Evolutionary conservation across 345 rosid species (phyloP), one percentile per base, ranked within the genome.

Genomic region (Toxicodendron radicans): DNA sequence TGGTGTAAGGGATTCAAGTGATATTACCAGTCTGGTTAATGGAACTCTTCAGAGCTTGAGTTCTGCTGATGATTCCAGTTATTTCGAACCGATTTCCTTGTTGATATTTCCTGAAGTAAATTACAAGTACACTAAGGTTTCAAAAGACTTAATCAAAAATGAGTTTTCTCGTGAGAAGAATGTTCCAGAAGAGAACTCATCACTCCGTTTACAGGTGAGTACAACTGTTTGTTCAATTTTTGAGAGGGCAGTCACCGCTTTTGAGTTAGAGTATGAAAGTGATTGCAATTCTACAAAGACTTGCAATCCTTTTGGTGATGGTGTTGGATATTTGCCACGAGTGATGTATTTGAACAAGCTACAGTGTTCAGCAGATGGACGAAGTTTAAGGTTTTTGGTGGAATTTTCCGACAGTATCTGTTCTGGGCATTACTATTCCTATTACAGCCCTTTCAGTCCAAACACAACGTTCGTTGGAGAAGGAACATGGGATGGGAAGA

Each of bases 401-500:
- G 78, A 80, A 57, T 78, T 83, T 57, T 38, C 64, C 11, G 65
- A 78, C 49, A 48, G 33, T 45, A 38, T 52, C 61, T 17, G 60
- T 60, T 24, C 3, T 53, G 18, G 20, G 5, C 66, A 48, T 58
- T 27, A 73, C 51, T 35, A 35, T 58, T 27, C 70, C 51, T 35
- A 35, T 35, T 35, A 35, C 0, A 2, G 30, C 10, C 35, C 64
- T 32, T 80, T 83, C 65, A 69, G 45, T 64, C 76, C 82, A 3
- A 73, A 69, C 16, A 75, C 72, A 65, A 38, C 79, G 5, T 70
- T 80, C 52, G 66, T 83, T 7, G 83, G 76, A 1, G 84, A 83
- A 69, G 86, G 82, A 73, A 64, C 74, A 17, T 80, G 84, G 86
- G 77, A 80, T 52, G 33, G 48, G 51, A 70, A 41, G 75, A 75